Conservation (phyloP, 768 basidiomycete species). For the Phaeotremella skinneri region DNA sequence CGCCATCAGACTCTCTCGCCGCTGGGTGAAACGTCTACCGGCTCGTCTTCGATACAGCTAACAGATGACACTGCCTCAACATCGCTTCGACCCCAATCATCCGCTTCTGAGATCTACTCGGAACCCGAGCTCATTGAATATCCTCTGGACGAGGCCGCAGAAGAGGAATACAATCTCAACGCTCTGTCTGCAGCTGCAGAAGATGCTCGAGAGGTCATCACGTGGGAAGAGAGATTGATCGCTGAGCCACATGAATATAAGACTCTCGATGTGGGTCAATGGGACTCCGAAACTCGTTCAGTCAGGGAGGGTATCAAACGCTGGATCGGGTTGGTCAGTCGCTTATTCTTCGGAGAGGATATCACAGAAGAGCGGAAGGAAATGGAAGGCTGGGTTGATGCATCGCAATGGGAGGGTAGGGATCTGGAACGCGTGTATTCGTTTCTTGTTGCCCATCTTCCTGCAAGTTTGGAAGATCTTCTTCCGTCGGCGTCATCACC, state of each 20-base stretch:
- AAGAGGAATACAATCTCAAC: slow-evolving; percentile 61
- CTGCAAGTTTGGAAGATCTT: slow-evolving; percentile 20
- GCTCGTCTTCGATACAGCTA: neutral
- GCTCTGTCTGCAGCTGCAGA: slow-evolving; percentile 27
- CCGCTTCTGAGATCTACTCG: slow-evolving; percentile 10
- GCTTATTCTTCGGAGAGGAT: too few relatives aligned
- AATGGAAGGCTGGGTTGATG: slow-evolving; percentile 28
- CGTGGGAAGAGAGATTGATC: slow-evolving; percentile 41
- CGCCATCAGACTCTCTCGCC: neutral
- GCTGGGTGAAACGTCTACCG: neutral
- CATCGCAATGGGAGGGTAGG: slow-evolving; percentile 21
- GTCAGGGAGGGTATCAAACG: slow-evolving; percentile 20
- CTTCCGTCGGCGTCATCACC: slow-evolving; percentile 17
- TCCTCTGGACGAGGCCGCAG: slow-evolving; percentile 54
- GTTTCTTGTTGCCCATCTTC: slow-evolving; percentile 38
- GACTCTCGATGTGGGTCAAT: slow-evolving; percentile 15
- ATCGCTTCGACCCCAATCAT: slow-evolving; percentile 17
- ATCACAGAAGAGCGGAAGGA: slow-evolving; percentile 5
- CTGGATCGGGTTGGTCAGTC: too few relatives aligned
- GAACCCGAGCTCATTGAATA: slow-evolving; percentile 18
- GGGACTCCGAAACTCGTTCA: slow-evolving; percentile 19
- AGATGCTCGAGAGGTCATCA: slow-evolving; percentile 16
- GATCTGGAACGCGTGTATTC: slow-evolving; percentile 28
- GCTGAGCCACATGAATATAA: slow-evolving; percentile 27
- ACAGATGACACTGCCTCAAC: slow-evolving; percentile 7